phyloP scores from a whole-genome alignment of 257 asterid genomes.

The Oldenlandia corymbosa region DNA sequence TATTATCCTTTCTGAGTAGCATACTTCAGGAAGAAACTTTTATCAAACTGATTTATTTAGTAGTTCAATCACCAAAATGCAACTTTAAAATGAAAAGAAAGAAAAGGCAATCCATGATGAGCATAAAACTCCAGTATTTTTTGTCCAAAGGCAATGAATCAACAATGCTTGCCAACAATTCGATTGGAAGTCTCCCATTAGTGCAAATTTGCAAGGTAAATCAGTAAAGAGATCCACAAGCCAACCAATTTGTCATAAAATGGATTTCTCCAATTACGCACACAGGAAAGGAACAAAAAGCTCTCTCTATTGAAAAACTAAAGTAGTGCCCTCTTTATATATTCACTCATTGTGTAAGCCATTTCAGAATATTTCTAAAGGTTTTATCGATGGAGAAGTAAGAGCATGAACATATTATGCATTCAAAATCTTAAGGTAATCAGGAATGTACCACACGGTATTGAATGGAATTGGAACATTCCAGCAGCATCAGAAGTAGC shows the following conservation, averaged over 20 bases:
- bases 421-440: neutral
- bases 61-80: neutral
- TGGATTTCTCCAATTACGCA: neutral
- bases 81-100: neutral
- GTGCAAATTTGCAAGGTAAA: neutral
- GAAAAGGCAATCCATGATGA: neutral
- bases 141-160: neutral
- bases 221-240: neutral
- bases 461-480: conserved; percentile 62
- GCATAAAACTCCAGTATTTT: neutral
- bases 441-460: conserved; percentile 71
- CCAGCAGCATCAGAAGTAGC: conserved; percentile 90
- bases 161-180: neutral
- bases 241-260: neutral
- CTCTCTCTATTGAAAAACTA: neutral
- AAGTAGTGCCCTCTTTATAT: neutral
- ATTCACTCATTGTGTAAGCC: neutral
- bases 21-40: neutral
- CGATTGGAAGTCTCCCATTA: neutral
- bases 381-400: neutral
- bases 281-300: neutral
- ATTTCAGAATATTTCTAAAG: neutral
- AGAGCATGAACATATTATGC: neutral
- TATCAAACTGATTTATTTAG: too few relatives aligned
- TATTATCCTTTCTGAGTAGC: neutral